Base-by-base conservation (phyloP, 192 early-diverging fungal genomes). In the Coemansia sp. region DNA sequence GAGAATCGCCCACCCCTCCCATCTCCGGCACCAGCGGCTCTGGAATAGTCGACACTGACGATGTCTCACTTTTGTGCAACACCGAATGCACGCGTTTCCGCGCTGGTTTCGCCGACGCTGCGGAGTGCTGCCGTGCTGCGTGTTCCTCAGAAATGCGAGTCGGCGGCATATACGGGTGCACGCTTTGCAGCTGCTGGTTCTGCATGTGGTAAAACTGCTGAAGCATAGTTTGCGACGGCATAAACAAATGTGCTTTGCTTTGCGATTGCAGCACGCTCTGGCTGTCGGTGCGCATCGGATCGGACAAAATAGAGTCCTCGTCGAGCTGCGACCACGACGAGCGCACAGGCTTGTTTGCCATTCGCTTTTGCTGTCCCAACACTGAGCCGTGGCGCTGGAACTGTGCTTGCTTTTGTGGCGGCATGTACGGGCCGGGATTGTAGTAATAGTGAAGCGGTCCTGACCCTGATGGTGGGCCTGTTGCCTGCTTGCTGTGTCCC, bases 311-410 rank as follows among this genome's bases (percentile, higher is more conserved):
- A 1, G 78, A 81, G 35, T 74, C 72, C 15, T 68, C 69, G 29
- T 81, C 78, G 5, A 65, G 47, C 41, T 75, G 63, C 4, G 78
- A 75, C 78, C 78, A 81, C 2, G 78, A 81, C 0, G 72, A 71
- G 24, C 78, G 68, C 41, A 60, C 51, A 19, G 58, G 69, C 14
- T 38, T 66, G 50, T 32, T 50, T 22, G 60, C 19, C n/a, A 47
- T 24, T 21, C 58, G 58, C 47, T 64, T 68, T 8, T 57, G 65
- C 5, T 58, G 56, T 12, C 24, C 43, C 1, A 37, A 32, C 17
- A 43, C 62, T 3, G 57, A 49, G 41, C 53, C 47, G 19, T 59
- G 63, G 48, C 38, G 55, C 19, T 11, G 51, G 25, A 58, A 32
- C 53, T 37, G 12, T 41, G 60, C 19, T 60, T 57, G 39, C 45